Base-by-base conservation (phyloP, 2,329 filamentous ascomycete species). In the Lachnellula subtilissima region DNA sequence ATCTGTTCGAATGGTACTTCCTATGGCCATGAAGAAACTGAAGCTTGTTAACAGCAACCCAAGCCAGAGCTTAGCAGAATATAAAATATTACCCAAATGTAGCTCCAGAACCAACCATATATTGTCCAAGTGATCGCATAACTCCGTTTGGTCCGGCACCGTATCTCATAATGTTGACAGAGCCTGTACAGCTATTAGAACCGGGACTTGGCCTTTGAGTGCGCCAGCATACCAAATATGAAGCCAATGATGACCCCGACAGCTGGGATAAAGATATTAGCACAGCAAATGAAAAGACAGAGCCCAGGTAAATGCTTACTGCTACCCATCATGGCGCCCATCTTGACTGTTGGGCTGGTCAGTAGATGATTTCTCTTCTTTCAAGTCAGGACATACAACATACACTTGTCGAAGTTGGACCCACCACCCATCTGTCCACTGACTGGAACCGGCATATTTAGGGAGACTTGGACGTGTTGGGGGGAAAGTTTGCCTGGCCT, bases 281-380 rank as follows among this genome's bases (percentile, higher is more conserved):
- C 47, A 58, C 32, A 39, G 23, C 28, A 46, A 23, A 22, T 8
- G 17, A 23, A 4, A 15, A 25, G 19, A 9, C 8, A 22, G n/a
- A 11, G 4, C 42, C 37, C 36, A 28, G 15, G 42, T 43, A 55
- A 45, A 54, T 52, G 83, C 91, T 69, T 88, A 97, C 93, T 95
- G 72, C 91, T 90, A 66, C 94, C 94, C 91, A 97, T 97, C 87
- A 99, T 87, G 61, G 89, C 91, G 67, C 94, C 94, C 91, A 97
- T 97, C 80, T 96, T 97, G 74, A 92, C 91, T 96, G 72, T 66
- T 62, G 49, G 55, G 69, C 71, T 67, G 48, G 56, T 64, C 53
- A 65, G 56, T 57, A 56, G 25, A 69, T 71, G 68, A 72, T 71
- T 63, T 55, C 52, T 55, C 19, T 28, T 45, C 42, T 22, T 5